Evolutionary conservation across 805 yeast species (phyloP), one percentile per base, ranked within the genome.

Genomic region (Priceomyces haplophilus): DNA sequence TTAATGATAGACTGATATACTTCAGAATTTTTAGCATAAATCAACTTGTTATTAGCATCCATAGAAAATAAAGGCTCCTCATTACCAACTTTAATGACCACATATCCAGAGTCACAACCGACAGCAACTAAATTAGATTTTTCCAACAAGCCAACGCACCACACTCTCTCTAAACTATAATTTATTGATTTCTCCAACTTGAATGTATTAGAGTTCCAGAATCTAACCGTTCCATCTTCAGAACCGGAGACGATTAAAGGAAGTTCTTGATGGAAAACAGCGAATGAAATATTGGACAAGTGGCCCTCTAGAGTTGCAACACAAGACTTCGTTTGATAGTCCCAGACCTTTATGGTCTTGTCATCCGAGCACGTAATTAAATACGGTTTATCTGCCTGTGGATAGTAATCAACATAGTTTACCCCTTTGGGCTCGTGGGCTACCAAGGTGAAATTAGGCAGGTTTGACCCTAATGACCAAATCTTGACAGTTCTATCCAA

Each of bases 341-440:
- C 98, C 96, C 97, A 91, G 40, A 90, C 75, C 56, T 86, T 86
- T 50, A 89, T 81, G 2, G 96, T 83, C 51, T 82, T 78, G 67
- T 91, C 97, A 68, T 90, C 98, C 15, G 95, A 85, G 3, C 96
- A 73, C 2, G 97, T 90, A 51, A 90, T 83, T 53, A 93, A 72
- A 62, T 93, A 93, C 38, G 99, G 99, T 68, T 93, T 93, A 69
- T 93, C 99, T 45, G 96, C 85, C 53, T 88, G 89, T 21, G 98
- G 99, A 62, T 93, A 93, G 67, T 91, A 93, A 64, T 91, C 97
- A 45, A 93, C 97, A 62, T 79, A 91, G 66, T 93, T 93, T 52
- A 89, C 97, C 52, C 98, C 98, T 60, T 87, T 88, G 37, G 86
- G 78, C 52, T 87, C 96, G 58, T 91, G 97, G 6, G 97, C 96